Conservation (phyloP, 192 early-diverging fungal genomes). For the Podila minutissima region DNA sequence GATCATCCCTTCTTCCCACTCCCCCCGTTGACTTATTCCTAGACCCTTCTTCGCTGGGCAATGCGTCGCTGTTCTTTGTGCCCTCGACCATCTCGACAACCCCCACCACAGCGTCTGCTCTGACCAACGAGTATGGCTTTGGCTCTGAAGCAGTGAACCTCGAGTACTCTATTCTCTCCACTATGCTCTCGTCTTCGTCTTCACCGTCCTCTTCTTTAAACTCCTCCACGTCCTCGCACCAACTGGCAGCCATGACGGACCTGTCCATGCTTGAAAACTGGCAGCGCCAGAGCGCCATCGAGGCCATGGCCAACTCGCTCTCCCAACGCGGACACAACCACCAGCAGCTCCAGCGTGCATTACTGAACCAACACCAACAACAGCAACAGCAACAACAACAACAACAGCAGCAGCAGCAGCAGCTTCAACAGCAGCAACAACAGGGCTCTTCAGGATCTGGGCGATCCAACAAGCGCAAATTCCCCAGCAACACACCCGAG, state of each 20-base stretch:
- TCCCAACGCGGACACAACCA: slow-evolving; percentile 39
- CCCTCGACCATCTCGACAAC: not conserved
- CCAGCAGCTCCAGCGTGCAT: slow-evolving; percentile 8
- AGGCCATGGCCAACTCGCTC: slow-evolving; percentile 50
- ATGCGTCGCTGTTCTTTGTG: not conserved
- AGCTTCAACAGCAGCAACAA: slow-evolving; percentile 14
- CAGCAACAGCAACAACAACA: slow-evolving; percentile 2
- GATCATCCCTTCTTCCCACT: slow-evolving; percentile 6
- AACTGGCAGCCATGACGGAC: slow-evolving; percentile 47
- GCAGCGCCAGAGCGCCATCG: slow-evolving; percentile 45
- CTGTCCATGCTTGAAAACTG: slow-evolving; percentile 48
- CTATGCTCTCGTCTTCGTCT: slow-evolving; percentile 74
- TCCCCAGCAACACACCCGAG: slow-evolving; percentile 57
- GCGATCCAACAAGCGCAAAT: slow-evolving; percentile 47
- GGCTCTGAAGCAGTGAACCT: slow-evolving; percentile 89
- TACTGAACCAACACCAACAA: slow-evolving; percentile 1
- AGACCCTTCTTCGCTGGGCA: not conserved
- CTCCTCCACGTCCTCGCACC: slow-evolving; percentile 27
- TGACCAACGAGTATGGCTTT: slow-evolving; percentile 64
- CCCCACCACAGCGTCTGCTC: not conserved
- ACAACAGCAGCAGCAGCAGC: slow-evolving; percentile 4
- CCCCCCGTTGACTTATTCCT: not conserved
- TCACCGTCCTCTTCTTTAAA: slow-evolving; percentile 13
- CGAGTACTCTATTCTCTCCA: slow-evolving; percentile 91
- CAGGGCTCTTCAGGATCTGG: slow-evolving; percentile 1